A percentile compares a stretch with the other conserved stretches of the same genome.
Conservation (phyloP, 2,329 filamentous ascomycete species). For the Moelleriella libera region DNA sequence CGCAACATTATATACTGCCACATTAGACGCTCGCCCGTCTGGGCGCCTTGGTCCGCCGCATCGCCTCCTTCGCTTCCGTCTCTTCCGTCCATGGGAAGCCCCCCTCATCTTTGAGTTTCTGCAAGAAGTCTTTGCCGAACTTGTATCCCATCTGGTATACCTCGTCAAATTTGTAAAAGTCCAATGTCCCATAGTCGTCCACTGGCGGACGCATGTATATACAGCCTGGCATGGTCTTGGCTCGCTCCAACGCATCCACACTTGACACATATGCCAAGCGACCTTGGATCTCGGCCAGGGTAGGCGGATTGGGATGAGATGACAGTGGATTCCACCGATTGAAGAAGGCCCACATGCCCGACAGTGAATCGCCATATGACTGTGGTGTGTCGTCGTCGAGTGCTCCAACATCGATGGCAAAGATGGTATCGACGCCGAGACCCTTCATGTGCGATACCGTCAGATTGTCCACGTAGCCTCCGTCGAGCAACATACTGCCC, state of each 20-base stretch:
- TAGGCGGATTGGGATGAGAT: slow-evolving; percentile 77
- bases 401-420: slow-evolving; percentile 87
- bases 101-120: slow-evolving; percentile 63
- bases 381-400: slow-evolving; percentile 88
- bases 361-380: slow-evolving; percentile 83
- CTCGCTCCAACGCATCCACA: slow-evolving; percentile 84
- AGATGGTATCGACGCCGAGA: slow-evolving; percentile 83
- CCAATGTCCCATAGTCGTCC: slow-evolving; percentile 82
- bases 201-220: slow-evolving; percentile 95
- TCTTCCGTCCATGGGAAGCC: slow-evolving; percentile 56
- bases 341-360: slow-evolving; percentile 84
- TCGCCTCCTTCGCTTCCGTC: slow-evolving; percentile 61
- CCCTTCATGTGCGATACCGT: slow-evolving; percentile 96
- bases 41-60: slow-evolving; percentile 68
- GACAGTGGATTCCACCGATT: slow-evolving; percentile 98
- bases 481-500: slow-evolving; percentile 90
- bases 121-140: slow-evolving; percentile 71
- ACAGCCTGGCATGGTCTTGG: slow-evolving; percentile 81
- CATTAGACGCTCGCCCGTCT: slow-evolving; percentile 59
- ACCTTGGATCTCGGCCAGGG: slow-evolving; percentile 89
- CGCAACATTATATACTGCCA: not conserved
- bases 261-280: slow-evolving; percentile 88
- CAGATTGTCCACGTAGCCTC: slow-evolving; percentile 92
- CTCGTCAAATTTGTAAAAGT: slow-evolving; percentile 97
- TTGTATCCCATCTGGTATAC: slow-evolving; percentile 82